Conservation (phyloP, 371 early-diverging fungal genomes). For the Apophysomyces variabilis region DNA sequence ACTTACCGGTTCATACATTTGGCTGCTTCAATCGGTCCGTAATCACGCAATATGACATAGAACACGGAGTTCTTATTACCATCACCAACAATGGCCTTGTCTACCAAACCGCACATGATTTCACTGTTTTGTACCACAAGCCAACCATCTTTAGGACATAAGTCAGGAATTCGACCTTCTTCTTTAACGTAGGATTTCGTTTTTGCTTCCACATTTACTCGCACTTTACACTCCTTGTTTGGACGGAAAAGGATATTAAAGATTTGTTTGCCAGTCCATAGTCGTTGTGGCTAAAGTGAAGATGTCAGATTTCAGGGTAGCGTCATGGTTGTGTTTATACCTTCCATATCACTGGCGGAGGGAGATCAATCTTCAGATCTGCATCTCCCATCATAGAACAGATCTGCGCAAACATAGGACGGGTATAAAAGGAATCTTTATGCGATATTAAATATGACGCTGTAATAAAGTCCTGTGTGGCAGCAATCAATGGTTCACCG, state of each 20-base stretch:
- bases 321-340: conserved; percentile 25
- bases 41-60: conserved; percentile 93
- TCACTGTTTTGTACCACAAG: conserved; percentile 92
- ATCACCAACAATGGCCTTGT: conserved; percentile 97
- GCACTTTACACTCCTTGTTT: conserved; percentile 68
- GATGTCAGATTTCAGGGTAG: neutral
- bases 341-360: conserved; percentile 93
- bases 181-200: conserved; percentile 76
- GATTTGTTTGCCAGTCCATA: conserved; percentile 75
- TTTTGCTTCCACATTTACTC: conserved; percentile 90
- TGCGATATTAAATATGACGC: conserved; percentile 92
- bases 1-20: conserved; percentile 86
- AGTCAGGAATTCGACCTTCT: conserved; percentile 65
- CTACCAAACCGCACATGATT: conserved; percentile 94
- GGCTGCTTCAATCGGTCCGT: conserved; percentile 87
- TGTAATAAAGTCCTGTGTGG: conserved; percentile 99
- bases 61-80: conserved; percentile 96
- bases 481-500: conserved; percentile 98
- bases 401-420: conserved; percentile 92
- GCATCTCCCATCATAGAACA: conserved; percentile 88
- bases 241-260: conserved; percentile 90
- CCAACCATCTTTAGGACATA: conserved; percentile 92
- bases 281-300: conserved; percentile 54
- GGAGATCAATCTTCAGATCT: conserved; percentile 82
- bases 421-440: conserved; percentile 95